These are phyloP conservation scores for Hapsidospora chrysogenum DNA, from an alignment of 495 filamentous ascomycete species.

Conservation along the genomic window DNA sequence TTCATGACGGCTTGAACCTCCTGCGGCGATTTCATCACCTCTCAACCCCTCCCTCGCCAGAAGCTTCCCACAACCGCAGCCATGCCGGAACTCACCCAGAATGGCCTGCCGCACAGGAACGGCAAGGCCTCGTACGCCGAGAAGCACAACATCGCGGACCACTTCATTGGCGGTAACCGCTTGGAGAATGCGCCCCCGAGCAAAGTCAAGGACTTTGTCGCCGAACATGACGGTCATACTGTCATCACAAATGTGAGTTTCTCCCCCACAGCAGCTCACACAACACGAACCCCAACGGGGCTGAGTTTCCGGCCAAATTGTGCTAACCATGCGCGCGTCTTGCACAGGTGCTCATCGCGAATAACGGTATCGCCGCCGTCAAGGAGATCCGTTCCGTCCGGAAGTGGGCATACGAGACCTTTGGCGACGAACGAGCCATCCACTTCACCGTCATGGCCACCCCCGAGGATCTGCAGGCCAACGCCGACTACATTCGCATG, in stretches of 20 bases:
- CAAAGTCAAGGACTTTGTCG: conserved; percentile 87
- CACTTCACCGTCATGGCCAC: conserved; percentile 99
- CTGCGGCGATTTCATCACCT: no score
- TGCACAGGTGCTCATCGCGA: conserved; percentile 85
- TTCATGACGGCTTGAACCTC: no score
- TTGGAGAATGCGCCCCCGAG: conserved; percentile 62
- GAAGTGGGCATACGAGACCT: conserved; percentile 99
- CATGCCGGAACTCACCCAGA: no score
- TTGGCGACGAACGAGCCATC: conserved; percentile 94
- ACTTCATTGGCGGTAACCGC: conserved; percentile 92
- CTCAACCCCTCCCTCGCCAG: no score
- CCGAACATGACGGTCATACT: conserved; percentile 78
- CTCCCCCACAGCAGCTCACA: no score
- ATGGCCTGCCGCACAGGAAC: conserved; percentile 27
- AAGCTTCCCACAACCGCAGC: no score
- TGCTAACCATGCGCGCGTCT: no score
- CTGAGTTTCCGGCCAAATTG: no score
- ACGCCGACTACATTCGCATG: conserved; percentile 99
- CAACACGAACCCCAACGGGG: no score
- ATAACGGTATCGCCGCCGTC: conserved; percentile 98
- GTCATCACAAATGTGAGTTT: conserved; percentile 84
- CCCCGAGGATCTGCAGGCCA: conserved; percentile 93
- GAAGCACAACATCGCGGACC: conserved; percentile 63
- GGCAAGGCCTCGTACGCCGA: conserved; percentile 45
- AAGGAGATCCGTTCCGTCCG: conserved; percentile 97